These are phyloP conservation scores for Striga hermonthica DNA, from an alignment of 305 asterid species.

Conservation along the genomic window DNA sequence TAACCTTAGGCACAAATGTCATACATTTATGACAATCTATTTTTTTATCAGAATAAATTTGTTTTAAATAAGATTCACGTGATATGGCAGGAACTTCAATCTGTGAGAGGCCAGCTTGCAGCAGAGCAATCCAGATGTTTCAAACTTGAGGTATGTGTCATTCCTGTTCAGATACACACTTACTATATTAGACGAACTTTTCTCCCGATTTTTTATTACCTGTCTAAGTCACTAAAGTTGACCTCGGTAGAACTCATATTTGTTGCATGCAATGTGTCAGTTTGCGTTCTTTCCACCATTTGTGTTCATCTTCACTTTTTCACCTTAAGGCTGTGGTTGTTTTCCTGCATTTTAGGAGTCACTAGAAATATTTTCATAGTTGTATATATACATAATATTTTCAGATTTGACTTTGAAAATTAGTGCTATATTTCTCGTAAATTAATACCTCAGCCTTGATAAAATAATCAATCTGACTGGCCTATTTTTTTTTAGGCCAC, in stretches of 20 bases:
- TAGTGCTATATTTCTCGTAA: neutral
- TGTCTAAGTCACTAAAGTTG: too few relatives aligned
- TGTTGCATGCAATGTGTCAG: neutral
- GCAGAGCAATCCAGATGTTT: slow-evolving; percentile 97
- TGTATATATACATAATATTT: neutral
- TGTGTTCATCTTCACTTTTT: neutral
- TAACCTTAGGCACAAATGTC: slow-evolving; percentile 10
- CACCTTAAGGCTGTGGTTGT: neutral
- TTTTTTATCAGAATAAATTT: slow-evolving; percentile 15
- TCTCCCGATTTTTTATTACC: too few relatives aligned
- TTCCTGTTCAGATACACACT: neutral
- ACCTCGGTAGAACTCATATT: neutral
- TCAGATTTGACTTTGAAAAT: neutral
- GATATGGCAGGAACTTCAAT: slow-evolving; percentile 83
- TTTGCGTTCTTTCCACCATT: neutral
- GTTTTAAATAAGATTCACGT: slow-evolving; percentile 8
- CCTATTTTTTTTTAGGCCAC: too few relatives aligned
- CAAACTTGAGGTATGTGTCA: slow-evolving; percentile 83
- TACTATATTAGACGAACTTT: neutral
- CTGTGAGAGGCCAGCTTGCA: slow-evolving; percentile 89
- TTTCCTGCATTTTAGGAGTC: neutral
- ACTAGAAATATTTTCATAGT: too few relatives aligned
- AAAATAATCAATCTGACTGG: neutral
- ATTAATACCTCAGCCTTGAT: neutral
- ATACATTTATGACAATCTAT: neutral